phyloP scores from a whole-genome alignment of 1,139 yeast species.

The Ogataea hybrid region DNA sequence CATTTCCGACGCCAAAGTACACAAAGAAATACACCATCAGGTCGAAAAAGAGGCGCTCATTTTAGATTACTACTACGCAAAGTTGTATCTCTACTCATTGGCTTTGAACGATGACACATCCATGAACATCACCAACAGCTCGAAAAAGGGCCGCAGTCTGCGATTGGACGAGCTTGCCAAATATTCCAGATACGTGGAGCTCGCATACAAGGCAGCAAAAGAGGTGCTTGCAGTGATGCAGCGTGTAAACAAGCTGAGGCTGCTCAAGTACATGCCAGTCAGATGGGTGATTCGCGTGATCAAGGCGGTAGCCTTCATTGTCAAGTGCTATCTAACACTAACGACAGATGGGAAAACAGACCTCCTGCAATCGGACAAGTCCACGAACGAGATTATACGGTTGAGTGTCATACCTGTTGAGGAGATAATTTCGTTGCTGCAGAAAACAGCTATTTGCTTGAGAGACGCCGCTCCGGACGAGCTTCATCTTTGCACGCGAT shows the following conservation, averaged over 20 bases:
- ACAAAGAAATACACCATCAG: conserved; percentile 39
- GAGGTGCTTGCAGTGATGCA: conserved; percentile 73
- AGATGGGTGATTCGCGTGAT: conserved; percentile 88
- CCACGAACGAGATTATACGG: conserved; percentile 48
- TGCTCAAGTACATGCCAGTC: conserved; percentile 79
- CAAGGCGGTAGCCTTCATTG: conserved; percentile 88
- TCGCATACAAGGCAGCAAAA: conserved; percentile 83
- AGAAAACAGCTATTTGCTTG: conserved; percentile 69
- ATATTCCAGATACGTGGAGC: conserved; percentile 73
- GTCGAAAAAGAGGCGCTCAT: conserved; percentile 71
- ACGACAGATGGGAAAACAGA: conserved; percentile 43
- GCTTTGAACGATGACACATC: conserved; percentile 57
- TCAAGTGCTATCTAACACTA: conserved; percentile 74
- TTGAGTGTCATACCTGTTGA: conserved; percentile 66
- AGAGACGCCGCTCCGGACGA: conserved; percentile 90
- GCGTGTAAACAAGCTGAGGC: conserved; percentile 61
- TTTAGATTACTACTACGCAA: conserved; percentile 82
- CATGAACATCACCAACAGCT: conserved; percentile 19
- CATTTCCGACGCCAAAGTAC: conserved; percentile 32
- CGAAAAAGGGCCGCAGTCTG: conserved; percentile 34
- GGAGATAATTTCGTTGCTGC: conserved; percentile 66
- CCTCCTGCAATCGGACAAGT: conserved; percentile 22
- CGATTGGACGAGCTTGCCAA: conserved; percentile 69
- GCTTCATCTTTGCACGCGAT: conserved; percentile 75
- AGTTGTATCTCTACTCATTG: conserved; percentile 76